phyloP scores from a whole-genome alignment of 2,329 filamentous ascomycete genomes.

The Colletotrichum coccodes region DNA sequence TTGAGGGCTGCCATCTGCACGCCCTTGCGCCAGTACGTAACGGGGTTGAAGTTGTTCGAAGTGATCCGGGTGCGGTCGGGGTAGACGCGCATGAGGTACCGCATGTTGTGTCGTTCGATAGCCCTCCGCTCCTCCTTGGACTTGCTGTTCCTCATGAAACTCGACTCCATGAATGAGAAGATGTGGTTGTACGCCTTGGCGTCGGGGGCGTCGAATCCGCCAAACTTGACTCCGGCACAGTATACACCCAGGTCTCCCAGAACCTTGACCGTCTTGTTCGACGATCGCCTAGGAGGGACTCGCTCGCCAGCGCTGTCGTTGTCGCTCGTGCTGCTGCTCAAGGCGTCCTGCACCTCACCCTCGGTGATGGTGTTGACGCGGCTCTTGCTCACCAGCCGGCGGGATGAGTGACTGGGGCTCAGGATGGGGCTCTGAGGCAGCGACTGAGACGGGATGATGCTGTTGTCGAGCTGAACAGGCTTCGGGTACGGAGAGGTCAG shows the following conservation, averaged over 20 bases:
- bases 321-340: constrained; percentile 78
- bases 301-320: constrained; percentile 77
- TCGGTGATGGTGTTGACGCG: constrained; percentile 68
- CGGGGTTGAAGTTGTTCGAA: constrained; percentile 94
- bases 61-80: constrained; percentile 83
- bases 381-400: constrained; percentile 58
- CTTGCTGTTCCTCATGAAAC: constrained; percentile 83
- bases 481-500: constrained; percentile 81
- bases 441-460: constrained; percentile 60
- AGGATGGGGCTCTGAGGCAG: constrained; percentile 65
- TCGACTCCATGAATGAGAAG: constrained; percentile 92
- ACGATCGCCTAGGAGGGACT: constrained; percentile 65
- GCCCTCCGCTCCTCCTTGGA: constrained; percentile 80
- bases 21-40: constrained; percentile 92
- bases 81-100: constrained; percentile 93
- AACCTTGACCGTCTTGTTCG: constrained; percentile 86
- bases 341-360: constrained; percentile 62
- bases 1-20: constrained; percentile 98
- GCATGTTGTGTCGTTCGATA: constrained; percentile 90
- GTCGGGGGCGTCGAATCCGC: constrained; percentile 79
- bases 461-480: constrained; percentile 69
- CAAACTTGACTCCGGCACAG: constrained; percentile 81
- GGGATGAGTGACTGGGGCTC: constrained; percentile 61
- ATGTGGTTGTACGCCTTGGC: constrained; percentile 94
- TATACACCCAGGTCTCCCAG: constrained; percentile 89